Evolutionary conservation across 805 yeast genomes (phyloP).

Genomic region (Ogataea trehalophila): DNA sequence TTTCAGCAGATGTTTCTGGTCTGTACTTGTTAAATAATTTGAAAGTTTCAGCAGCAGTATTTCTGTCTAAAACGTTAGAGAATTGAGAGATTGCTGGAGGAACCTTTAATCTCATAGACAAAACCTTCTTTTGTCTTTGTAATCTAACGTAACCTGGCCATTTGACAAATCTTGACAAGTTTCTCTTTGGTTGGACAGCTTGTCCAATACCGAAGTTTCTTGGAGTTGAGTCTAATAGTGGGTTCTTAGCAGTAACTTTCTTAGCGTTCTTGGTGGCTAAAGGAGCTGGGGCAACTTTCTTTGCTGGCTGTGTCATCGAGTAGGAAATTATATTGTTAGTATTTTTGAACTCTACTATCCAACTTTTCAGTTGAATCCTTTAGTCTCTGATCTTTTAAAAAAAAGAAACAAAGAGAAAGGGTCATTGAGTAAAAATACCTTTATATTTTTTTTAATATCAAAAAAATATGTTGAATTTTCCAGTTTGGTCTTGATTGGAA

Average conservation of each 20-base stretch:
- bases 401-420: conserved; percentile 4
- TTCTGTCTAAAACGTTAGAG: conserved; percentile 94
- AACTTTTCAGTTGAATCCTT: not conserved
- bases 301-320: conserved; percentile 39
- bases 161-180: conserved; percentile 94
- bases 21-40: conserved; percentile 98
- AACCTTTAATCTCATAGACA: conserved; percentile 93
- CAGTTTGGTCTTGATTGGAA: too few relatives aligned
- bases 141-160: conserved; percentile 99
- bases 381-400: conserved; percentile 5
- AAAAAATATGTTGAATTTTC: not conserved
- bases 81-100: conserved; percentile 98
- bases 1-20: conserved; percentile 96
- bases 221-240: conserved; percentile 85
- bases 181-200: conserved; percentile 89
- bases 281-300: conserved; percentile 98
- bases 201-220: conserved; percentile 97
- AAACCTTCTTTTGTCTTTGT: conserved; percentile 98
- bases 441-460: not conserved
- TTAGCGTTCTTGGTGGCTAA: conserved; percentile 70
- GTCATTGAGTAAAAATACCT: conserved; percentile 25
- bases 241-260: conserved; percentile 58
- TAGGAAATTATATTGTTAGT: conserved; percentile 23
- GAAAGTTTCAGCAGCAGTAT: conserved; percentile 96
- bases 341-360: conserved; percentile 17